Conservation (phyloP, 345 rosid genomes). For the Eucalyptus regnans region DNA sequence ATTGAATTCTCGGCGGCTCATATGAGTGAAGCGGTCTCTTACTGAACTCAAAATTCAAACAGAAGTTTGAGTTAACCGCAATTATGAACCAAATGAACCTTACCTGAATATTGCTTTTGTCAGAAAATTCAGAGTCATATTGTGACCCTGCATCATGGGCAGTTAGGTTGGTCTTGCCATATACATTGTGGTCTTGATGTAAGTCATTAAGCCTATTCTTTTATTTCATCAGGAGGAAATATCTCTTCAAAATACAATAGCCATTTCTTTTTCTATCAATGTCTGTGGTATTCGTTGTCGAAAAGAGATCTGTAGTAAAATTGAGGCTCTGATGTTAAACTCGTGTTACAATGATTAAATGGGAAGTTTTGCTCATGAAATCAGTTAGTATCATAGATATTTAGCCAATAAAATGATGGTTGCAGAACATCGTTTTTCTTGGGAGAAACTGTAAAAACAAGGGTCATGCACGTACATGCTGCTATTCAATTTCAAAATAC, state of each 20-base stretch:
- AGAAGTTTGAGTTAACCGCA: too few relatives aligned
- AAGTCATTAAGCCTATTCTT: background rate
- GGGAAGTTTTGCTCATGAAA: background rate
- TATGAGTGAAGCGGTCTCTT: too few relatives aligned
- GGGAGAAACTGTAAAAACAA: background rate
- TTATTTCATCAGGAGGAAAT: background rate
- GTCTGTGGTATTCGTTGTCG: background rate
- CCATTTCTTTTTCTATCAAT: background rate
- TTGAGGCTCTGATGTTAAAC: background rate
- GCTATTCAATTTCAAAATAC: background rate
- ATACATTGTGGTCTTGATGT: background rate
- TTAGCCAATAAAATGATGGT: background rate
- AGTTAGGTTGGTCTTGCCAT: background rate
- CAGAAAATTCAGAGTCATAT: background rate
- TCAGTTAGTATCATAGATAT: too few relatives aligned
- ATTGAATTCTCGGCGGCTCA: too few relatives aligned
- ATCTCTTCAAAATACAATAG: background rate
- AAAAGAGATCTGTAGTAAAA: background rate
- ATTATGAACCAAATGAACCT: background rate
- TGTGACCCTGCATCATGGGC: background rate
- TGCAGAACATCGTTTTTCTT: background rate
- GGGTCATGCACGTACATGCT: background rate
- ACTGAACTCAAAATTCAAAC: too few relatives aligned
- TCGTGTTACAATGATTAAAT: background rate
- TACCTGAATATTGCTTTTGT: background rate